These are phyloP conservation scores for Penicillium simplicissimum DNA, from an alignment of 495 filamentous ascomycete genomes.

Conservation along the genomic window DNA sequence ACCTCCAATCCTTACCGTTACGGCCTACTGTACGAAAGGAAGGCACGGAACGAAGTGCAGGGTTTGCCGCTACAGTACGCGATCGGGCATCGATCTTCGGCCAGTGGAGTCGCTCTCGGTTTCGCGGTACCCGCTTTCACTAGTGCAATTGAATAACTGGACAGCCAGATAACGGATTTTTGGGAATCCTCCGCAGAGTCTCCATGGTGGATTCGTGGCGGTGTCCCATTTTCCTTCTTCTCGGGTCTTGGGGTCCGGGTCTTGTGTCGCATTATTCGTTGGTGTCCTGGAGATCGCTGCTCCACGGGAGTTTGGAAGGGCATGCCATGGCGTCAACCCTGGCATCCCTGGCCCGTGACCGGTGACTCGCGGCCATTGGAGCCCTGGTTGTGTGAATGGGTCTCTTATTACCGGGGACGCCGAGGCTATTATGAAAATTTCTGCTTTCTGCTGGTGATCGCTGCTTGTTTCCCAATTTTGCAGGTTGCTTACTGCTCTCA, in stretches of 20 bases:
- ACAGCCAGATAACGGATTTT: neutral
- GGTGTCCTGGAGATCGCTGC: neutral
- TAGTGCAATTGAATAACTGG: neutral
- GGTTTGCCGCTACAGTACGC: constrained; percentile 1
- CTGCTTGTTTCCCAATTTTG: neutral
- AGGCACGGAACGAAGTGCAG: neutral
- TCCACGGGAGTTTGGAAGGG: neutral
- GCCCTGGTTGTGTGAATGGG: neutral
- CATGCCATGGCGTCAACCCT: neutral
- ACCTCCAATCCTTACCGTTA: neutral
- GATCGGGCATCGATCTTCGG: constrained; percentile 5
- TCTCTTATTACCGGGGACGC: neutral
- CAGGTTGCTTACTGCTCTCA: neutral
- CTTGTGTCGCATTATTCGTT: neutral
- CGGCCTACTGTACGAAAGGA: too few relatives aligned
- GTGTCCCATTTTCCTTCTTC: neutral
- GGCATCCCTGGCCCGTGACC: neutral
- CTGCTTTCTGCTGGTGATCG: neutral
- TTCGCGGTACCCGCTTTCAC: neutral
- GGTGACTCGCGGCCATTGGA: neutral
- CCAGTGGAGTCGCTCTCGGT: neutral
- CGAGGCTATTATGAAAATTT: neutral
- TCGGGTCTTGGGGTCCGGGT: neutral
- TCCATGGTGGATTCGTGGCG: constrained; percentile 2
- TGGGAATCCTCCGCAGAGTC: neutral